These are phyloP conservation scores for Leccinum ochraceum DNA, from an alignment of 768 basidiomycete species.

Conservation along the genomic window DNA sequence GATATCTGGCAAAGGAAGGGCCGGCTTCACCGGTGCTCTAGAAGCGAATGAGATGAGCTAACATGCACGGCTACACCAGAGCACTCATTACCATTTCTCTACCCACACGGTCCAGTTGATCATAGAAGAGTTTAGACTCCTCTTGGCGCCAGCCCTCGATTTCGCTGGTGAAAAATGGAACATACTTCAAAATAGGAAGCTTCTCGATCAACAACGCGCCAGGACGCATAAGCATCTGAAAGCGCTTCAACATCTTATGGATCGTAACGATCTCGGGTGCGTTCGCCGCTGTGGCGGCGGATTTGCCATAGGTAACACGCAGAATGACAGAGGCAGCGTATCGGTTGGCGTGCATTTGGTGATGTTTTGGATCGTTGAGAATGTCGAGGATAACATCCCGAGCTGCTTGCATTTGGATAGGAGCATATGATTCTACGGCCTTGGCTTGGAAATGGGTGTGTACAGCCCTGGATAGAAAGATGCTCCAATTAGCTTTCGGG, in stretches of 20 bases:
- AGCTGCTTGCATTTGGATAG: constrained; percentile 44
- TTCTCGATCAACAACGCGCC: constrained; percentile 38
- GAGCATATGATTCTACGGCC: constrained; percentile 47
- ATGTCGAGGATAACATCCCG: constrained; percentile 34
- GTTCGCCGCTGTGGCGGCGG: constrained; percentile 30
- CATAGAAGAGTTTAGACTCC: constrained; percentile 56
- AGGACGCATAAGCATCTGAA: constrained; percentile 38
- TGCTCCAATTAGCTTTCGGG: neutral
- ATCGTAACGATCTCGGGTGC: constrained; percentile 36
- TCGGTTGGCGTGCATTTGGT: constrained; percentile 57
- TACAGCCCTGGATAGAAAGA: constrained; percentile 42
- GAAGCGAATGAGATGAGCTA: constrained; percentile 1
- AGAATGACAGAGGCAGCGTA: constrained; percentile 38
- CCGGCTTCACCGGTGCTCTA: constrained; percentile 27
- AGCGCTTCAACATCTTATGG: constrained; percentile 36
- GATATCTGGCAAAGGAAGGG: constrained; percentile 56
- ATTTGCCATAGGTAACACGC: constrained; percentile 38
- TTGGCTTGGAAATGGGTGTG: constrained; percentile 62
- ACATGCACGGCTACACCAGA: neutral
- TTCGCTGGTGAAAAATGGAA: constrained; percentile 64
- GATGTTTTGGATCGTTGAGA: constrained; percentile 37
- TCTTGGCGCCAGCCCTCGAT: constrained; percentile 56
- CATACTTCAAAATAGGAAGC: constrained; percentile 41
- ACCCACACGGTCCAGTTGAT: constrained; percentile 48
- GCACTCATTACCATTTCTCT: constrained; percentile 41